phyloP scores from a whole-genome alignment of 1,284 basidiomycete genomes.

The Apiotrichum gamsii region DNA sequence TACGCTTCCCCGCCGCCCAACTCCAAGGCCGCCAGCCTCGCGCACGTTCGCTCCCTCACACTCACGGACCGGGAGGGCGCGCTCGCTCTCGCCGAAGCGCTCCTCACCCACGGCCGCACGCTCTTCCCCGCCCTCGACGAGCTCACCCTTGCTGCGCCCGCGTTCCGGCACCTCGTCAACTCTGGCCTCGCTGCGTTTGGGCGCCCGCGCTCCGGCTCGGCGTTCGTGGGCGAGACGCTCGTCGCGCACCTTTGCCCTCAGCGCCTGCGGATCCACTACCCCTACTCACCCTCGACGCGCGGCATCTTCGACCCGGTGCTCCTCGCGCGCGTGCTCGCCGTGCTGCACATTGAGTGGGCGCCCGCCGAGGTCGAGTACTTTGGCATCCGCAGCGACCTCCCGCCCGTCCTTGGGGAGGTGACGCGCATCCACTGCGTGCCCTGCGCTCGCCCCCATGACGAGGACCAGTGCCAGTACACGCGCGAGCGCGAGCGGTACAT shows the following conservation, averaged over 20 bases:
- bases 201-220: conserved; percentile 9
- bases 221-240: conserved; percentile 16
- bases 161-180: conserved; percentile 17
- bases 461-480: too few species aligned
- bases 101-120: conserved; percentile 5
- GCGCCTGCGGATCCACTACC: conserved; percentile 8
- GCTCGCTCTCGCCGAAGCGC: conserved; percentile 9
- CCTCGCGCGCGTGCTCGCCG: conserved; percentile 13
- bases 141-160: conserved; percentile 7
- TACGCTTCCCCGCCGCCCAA: background rate
- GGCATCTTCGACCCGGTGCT: conserved; percentile 15
- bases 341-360: conserved; percentile 13
- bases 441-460: background rate
- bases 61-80: conserved; percentile 4
- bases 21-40: conserved; percentile 4
- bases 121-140: conserved; percentile 4
- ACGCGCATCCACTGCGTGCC: conserved; percentile 10
- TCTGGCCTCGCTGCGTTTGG: conserved; percentile 13
- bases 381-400: conserved; percentile 9
- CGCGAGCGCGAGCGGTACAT: background rate
- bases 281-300: background rate
- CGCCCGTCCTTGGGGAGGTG: conserved; percentile 8
- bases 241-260: conserved; percentile 10
- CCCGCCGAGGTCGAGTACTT: conserved; percentile 10
- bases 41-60: conserved; percentile 2